These are phyloP conservation scores for Berkeleyomyces rouxiae DNA, from an alignment of 2,329 filamentous ascomycete species.

Conservation along the genomic window DNA sequence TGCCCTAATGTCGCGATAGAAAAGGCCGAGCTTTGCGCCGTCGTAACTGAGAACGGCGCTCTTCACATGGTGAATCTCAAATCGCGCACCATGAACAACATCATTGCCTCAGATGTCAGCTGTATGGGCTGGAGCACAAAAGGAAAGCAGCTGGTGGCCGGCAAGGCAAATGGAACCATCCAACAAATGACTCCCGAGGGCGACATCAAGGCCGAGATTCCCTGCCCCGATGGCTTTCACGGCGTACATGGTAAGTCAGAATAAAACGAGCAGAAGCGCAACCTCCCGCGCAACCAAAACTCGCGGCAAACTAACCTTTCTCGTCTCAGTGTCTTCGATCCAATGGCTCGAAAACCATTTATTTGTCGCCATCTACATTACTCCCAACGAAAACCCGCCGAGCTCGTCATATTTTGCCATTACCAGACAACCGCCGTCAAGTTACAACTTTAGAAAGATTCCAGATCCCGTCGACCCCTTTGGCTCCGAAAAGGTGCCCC, in stretches of 20 bases:
- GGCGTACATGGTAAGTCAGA: constrained; percentile 46
- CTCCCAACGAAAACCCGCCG: constrained; percentile 38
- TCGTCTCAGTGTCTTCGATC: constrained; percentile 52
- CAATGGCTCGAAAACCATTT: constrained; percentile 79
- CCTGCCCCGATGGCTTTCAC: constrained; percentile 52
- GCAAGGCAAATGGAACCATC: constrained; percentile 62
- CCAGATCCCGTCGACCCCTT: constrained; percentile 60
- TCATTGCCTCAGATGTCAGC: constrained; percentile 57
- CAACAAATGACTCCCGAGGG: constrained; percentile 75
- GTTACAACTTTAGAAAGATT: constrained; percentile 58
- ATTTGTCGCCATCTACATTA: constrained; percentile 68
- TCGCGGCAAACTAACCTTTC: constrained; percentile 1
- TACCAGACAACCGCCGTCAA: constrained; percentile 41
- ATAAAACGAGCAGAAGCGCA: neutral
- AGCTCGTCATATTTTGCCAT: constrained; percentile 66
- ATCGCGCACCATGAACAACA: constrained; percentile 44
- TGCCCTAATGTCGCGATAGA: constrained; percentile 65
- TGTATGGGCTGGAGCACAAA: constrained; percentile 82
- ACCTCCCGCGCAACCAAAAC: neutral
- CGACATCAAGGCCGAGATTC: constrained; percentile 58
- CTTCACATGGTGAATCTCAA: constrained; percentile 71
- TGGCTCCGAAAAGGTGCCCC: constrained; percentile 47
- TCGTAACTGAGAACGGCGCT: constrained; percentile 66
- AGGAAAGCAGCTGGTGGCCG: constrained; percentile 84
- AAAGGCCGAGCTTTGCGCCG: constrained; percentile 57